Evolutionary conservation across 2,329 filamentous ascomycete species (phyloP).

Genomic region (Clarireedia paspali): DNA sequence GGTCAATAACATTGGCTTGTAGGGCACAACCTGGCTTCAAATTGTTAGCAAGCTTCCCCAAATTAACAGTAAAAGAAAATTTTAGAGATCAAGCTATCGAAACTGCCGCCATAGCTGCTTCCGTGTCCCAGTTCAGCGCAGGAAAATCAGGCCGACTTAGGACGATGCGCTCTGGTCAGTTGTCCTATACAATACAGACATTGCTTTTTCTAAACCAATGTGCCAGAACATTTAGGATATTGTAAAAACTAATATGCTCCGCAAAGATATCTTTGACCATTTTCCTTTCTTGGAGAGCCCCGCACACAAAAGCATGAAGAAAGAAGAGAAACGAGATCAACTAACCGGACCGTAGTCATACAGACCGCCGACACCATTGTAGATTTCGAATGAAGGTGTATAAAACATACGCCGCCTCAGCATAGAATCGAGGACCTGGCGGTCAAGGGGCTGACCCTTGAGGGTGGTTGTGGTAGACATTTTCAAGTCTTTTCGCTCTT

Average conservation of each 20-base stretch:
- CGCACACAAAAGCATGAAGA: not conserved
- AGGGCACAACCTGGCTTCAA: constrained; percentile 53
- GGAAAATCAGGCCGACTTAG: too few relatives aligned
- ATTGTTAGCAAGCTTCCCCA: too few relatives aligned
- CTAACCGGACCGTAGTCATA: constrained; percentile 48
- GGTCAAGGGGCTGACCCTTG: constrained; percentile 85
- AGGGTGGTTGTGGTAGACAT: constrained; percentile 67
- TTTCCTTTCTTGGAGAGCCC: too few relatives aligned
- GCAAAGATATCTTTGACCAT: too few relatives aligned
- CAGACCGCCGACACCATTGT: constrained; percentile 76
- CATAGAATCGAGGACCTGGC: constrained; percentile 71
- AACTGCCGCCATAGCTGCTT: not conserved
- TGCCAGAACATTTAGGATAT: too few relatives aligned
- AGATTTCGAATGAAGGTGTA: constrained; percentile 93
- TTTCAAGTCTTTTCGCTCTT: constrained; percentile 19
- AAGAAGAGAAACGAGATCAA: constrained; percentile 36
- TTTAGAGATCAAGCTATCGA: not conserved
- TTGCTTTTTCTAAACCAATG: too few relatives aligned
- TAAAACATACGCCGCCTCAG: constrained; percentile 88
- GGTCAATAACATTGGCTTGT: constrained; percentile 61
- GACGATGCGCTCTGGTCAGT: too few relatives aligned
- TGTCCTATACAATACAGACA: too few relatives aligned
- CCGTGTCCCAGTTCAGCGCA: too few relatives aligned
- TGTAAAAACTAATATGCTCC: too few relatives aligned
- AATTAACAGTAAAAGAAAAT: too few relatives aligned